Evolutionary conservation across 108 stramenopile species (phyloP).

Genomic region (Skeletonema grethae): DNA sequence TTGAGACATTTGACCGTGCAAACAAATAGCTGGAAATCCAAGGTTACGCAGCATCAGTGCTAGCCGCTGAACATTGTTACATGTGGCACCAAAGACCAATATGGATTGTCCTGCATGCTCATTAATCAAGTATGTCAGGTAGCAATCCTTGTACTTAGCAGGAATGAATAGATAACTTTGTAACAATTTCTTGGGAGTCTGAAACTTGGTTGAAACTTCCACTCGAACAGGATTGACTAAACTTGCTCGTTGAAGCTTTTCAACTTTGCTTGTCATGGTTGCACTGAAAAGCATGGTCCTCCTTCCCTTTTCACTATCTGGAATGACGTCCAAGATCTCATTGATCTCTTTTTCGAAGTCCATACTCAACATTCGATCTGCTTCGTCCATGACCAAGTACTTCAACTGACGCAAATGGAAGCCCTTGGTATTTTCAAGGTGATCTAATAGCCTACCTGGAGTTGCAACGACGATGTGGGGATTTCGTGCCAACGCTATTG

Average conservation of each 20-base stretch:
- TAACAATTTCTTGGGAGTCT: conserved; percentile 92
- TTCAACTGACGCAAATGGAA: conserved; percentile 89
- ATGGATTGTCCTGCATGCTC: conserved; percentile 96
- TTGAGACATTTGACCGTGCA: conserved; percentile 99
- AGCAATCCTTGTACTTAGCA: conserved; percentile 99
- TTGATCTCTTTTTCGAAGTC: conserved; percentile 93
- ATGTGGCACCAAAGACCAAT: conserved; percentile 97
- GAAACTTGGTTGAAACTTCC: conserved; percentile 93
- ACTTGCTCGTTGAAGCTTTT: conserved; percentile 96
- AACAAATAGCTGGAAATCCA: conserved; percentile 94
- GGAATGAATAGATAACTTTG: conserved; percentile 98
- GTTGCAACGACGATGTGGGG: conserved; percentile 98
- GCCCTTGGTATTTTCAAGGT: conserved; percentile 98
- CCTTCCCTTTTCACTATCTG: conserved; percentile 68
- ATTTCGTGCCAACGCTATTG: conserved; percentile 95
- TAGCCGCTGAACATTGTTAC: conserved; percentile 94
- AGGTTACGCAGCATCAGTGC: conserved; percentile 96
- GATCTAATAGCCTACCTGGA: conserved; percentile 97
- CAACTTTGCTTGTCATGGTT: conserved; percentile 98
- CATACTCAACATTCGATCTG: conserved; percentile 96
- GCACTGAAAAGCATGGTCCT: conserved; percentile 97
- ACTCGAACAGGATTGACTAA: conserved; percentile 92
- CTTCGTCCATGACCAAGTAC: conserved; percentile 98
- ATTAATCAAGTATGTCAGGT: conserved; percentile 96
- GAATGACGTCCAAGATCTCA: conserved; percentile 90